Conservation (phyloP, 2,329 filamentous ascomycete species). For the Fusarium citri region DNA sequence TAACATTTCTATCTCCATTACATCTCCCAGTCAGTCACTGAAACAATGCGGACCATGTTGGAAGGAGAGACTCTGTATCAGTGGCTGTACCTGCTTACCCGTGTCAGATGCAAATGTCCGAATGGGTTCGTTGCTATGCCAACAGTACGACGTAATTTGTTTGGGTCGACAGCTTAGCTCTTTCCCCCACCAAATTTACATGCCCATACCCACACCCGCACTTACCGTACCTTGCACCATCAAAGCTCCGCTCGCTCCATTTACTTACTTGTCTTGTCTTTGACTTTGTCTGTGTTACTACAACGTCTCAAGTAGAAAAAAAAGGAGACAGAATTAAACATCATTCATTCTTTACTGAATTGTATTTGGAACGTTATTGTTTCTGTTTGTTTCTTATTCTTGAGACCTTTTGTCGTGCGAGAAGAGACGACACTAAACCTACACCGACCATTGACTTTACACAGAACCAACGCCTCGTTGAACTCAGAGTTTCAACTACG, state of each 20-base stretch:
- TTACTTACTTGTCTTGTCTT: slow-evolving; percentile 10
- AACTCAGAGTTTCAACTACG: slow-evolving; percentile 29
- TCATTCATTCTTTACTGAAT: slow-evolving; percentile 15
- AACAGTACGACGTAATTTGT: slow-evolving; percentile 42
- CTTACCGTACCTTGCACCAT: slow-evolving; percentile 5
- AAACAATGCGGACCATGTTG: slow-evolving; percentile 31
- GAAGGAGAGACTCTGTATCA: background rate
- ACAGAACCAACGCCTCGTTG: slow-evolving; percentile 20
- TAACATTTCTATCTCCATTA: background rate
- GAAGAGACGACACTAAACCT: slow-evolving; percentile 20
- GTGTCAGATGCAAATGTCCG: slow-evolving; percentile 14
- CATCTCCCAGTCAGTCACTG: slow-evolving; percentile 22
- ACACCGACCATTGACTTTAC: slow-evolving; percentile 18
- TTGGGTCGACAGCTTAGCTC: slow-evolving; percentile 25
- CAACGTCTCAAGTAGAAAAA: slow-evolving; percentile 12
- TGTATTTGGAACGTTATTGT: slow-evolving; percentile 15
- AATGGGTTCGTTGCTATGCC: slow-evolving; percentile 26
- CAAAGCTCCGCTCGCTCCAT: slow-evolving; percentile 39
- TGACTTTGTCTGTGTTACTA: slow-evolving; percentile 9
- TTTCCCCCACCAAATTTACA: slow-evolving; percentile 33
- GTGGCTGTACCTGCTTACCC: slow-evolving; percentile 1
- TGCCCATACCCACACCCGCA: slow-evolving; percentile 32
- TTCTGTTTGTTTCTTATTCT: slow-evolving; percentile 5
- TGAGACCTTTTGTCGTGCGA: slow-evolving; percentile 1
- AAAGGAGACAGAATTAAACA: slow-evolving; percentile 13